Conservation (phyloP, 148 eudicot species). For the Camellia japonica region DNA sequence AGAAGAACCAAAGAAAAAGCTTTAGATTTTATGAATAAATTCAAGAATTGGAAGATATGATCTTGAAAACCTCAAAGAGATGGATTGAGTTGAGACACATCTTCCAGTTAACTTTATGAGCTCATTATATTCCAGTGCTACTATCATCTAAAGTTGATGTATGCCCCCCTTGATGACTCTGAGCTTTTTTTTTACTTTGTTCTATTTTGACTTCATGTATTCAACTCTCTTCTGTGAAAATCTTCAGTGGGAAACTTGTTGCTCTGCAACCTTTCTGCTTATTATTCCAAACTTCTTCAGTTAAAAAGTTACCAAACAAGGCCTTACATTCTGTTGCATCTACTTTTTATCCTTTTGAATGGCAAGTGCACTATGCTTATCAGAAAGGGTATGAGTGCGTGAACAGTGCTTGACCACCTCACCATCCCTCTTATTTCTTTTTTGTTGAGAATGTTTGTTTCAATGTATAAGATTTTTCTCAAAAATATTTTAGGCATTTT, state of each 20-base stretch:
- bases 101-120: not conserved
- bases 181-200: not conserved
- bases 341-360: too few relatives aligned
- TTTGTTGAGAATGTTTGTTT: too few relatives aligned
- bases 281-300: conserved; percentile 6
- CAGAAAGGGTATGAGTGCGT: too few relatives aligned
- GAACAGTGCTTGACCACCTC: too few relatives aligned
- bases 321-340: too few relatives aligned
- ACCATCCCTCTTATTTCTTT: too few relatives aligned
- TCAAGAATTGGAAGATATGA: not conserved
- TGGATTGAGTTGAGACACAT: conserved; percentile 8
- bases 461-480: too few relatives aligned
- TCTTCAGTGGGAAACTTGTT: not conserved
- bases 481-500: too few relatives aligned
- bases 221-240: not conserved
- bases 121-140: too few relatives aligned
- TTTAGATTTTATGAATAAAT: not conserved
- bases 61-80: not conserved
- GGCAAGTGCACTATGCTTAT: too few relatives aligned
- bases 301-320: not conserved
- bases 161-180: not conserved
- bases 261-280: not conserved
- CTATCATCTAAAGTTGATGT: too few relatives aligned
- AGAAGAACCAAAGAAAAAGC: too few relatives aligned
- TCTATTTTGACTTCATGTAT: not conserved